phyloP scores from a whole-genome alignment of 2,329 filamentous ascomycete species.

The Clonostachys solani region DNA sequence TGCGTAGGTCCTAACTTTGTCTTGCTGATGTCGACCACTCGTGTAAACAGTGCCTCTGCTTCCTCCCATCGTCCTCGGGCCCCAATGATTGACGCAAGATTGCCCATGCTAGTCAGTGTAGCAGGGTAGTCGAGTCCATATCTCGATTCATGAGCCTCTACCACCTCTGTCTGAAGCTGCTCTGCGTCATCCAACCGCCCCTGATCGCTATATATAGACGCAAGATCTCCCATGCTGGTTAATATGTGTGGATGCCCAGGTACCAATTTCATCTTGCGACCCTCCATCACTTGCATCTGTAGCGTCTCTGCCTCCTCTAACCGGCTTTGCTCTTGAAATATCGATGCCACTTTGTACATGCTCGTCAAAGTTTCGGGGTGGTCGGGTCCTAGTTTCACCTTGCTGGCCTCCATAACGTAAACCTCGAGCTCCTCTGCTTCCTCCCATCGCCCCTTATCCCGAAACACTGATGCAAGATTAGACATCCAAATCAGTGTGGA shows the following conservation, averaged over 20 bases:
- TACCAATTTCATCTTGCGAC: constrained; percentile 2
- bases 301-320: constrained; percentile 6
- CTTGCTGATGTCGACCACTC: no score
- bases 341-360: constrained; percentile 1
- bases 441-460: constrained; percentile 1
- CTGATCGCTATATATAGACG: background rate
- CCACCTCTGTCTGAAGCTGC: constrained; percentile 3
- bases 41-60: no score
- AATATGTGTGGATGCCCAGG: constrained; percentile 3
- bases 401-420: constrained; percentile 6
- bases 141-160: constrained; percentile 8
- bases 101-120: no score
- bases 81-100: no score
- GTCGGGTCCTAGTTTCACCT: constrained; percentile 12
- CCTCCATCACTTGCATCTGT: constrained; percentile 7
- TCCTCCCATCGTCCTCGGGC: no score
- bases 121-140: no score
- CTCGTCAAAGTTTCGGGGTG: constrained; percentile 3
- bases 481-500: background rate
- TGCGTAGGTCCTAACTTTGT: no score
- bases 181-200: constrained; percentile 6
- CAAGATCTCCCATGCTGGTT: constrained; percentile 3
- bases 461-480: constrained; percentile 4
- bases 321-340: background rate
- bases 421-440: constrained; percentile 6